Evolutionary conservation across 1,284 basidiomycete genomes (phyloP).

Genomic region (Moniliophthora roreri): DNA sequence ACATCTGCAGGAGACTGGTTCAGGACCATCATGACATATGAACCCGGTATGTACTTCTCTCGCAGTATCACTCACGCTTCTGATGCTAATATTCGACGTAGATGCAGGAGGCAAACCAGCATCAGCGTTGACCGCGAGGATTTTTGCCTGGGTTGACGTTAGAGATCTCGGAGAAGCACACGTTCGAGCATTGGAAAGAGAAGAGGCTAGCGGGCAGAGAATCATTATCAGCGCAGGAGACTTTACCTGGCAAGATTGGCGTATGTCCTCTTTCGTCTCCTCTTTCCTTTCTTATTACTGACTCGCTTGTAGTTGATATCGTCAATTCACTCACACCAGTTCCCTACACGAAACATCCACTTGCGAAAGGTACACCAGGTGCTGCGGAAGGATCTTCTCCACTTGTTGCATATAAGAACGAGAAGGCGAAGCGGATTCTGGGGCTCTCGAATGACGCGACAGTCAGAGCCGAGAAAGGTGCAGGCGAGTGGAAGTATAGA

Average conservation of each 20-base stretch:
- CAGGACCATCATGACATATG: slow-evolving; percentile 18
- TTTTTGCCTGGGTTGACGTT: slow-evolving; percentile 50
- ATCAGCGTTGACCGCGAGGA: slow-evolving; percentile 11
- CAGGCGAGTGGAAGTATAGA: slow-evolving; percentile 31
- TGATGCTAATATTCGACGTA: not conserved
- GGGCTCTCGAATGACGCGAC: slow-evolving; percentile 28
- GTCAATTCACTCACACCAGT: slow-evolving; percentile 27
- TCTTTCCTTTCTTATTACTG: slow-evolving; percentile 3
- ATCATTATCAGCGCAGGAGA: slow-evolving; percentile 36
- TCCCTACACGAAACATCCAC: slow-evolving; percentile 21
- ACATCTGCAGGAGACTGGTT: slow-evolving; percentile 26
- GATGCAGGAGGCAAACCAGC: slow-evolving; percentile 14
- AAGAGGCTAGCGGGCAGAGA: slow-evolving; percentile 50
- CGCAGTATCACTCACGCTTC: no score
- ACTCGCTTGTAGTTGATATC: slow-evolving; percentile 23
- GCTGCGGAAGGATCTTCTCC: slow-evolving; percentile 23
- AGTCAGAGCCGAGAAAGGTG: not conserved
- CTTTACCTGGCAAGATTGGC: slow-evolving; percentile 31
- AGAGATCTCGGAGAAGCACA: slow-evolving; percentile 57
- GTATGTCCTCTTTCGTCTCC: slow-evolving; percentile 20
- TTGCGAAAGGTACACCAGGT: slow-evolving; percentile 31
- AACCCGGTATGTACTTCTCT: not conserved
- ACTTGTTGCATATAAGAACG: slow-evolving; percentile 29
- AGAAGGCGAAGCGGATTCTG: slow-evolving; percentile 41
- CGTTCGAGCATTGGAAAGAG: slow-evolving; percentile 44